Conservation (phyloP, 306 rosid species). For the Cotoneaster glaucophyllus region DNA sequence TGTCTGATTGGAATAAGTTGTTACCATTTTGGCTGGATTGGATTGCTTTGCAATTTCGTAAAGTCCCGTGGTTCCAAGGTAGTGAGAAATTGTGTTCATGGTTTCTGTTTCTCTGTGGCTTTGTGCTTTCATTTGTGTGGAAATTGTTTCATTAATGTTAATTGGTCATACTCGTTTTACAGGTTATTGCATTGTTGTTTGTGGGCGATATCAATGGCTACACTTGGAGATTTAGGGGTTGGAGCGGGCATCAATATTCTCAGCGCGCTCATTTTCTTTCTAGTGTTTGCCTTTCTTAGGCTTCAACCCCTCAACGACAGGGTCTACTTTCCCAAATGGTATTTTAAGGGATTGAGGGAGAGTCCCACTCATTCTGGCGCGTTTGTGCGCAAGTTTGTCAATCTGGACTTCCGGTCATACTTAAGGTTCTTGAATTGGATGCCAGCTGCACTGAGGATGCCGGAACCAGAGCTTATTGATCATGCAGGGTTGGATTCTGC, state of each 20-base stretch:
- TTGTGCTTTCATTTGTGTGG: background rate
- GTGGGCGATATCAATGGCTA: constrained; percentile 52
- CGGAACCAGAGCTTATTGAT: constrained; percentile 90
- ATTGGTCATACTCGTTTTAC: constrained; percentile 1
- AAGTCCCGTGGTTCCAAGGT: background rate
- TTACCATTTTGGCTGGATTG: background rate
- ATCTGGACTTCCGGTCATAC: constrained; percentile 78
- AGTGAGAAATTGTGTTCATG: background rate
- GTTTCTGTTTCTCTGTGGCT: background rate
- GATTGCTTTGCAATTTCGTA: background rate
- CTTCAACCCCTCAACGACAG: constrained; percentile 94
- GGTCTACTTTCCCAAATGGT: constrained; percentile 98
- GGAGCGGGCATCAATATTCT: constrained; percentile 72
- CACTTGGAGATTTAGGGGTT: constrained; percentile 62
- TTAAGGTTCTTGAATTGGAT: constrained; percentile 77
- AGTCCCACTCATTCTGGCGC: constrained; percentile 72
- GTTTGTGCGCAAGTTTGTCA: constrained; percentile 67
- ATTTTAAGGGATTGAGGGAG: constrained; percentile 66
- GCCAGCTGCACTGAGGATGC: constrained; percentile 93
- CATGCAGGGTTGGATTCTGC: constrained; percentile 97
- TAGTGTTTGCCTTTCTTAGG: constrained; percentile 79
- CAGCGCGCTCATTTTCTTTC: constrained; percentile 67
- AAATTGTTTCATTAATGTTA: background rate
- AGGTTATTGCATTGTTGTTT: constrained; percentile 26
- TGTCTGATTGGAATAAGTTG: background rate